Base-by-base conservation (phyloP, 176 grass and related monocot genomes). In the Typha latifolia region DNA sequence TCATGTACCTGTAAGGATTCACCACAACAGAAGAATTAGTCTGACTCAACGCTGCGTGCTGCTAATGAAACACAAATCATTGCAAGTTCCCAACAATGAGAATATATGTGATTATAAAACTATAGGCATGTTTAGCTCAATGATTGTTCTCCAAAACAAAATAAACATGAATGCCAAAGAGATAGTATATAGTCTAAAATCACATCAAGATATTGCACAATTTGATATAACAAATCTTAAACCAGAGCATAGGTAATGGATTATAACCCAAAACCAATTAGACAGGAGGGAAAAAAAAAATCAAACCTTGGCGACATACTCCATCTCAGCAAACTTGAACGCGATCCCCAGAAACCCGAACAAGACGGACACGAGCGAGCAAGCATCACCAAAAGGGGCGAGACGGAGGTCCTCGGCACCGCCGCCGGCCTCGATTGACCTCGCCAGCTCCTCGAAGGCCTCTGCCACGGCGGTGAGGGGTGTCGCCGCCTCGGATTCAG, bases 271-370 rank as follows among this genome's bases (percentile, higher is more conserved):
- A 23, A 47, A 61, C 3, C 7, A 10, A 49, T 11, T 4, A 29
- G 47, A 49, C 18, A 31, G 21, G 13, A 15, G 22, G 9, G 0
- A 34, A 0, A 31, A 11, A 12, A 5, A 3, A 14, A 21, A 13
- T 0, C 29, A 24, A 66, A 99, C 89, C 86, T 99, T 99, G 76
- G 94, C 55, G 77, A 87, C 83, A 61, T 99, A 99, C 79, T 99
- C 89, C 62, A 89, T 79, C 89, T 99, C 94, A 49, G 89, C 89
- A 72, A 99, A 99, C 77, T 73, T 93, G 83, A 99, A 99, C 21
- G 94, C 94, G 43, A 99, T 79, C 48, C 94, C 94, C 64, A 99
- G 89, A 73, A 66, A 93, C 43, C 75, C 85, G 79, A 99, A 99
- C 59, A 93, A 79, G 29, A 99, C 76, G 71, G 89, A 87, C 63